phyloP scores from a whole-genome alignment of 345 rosid species.

The Capsella bursapastoris region DNA sequence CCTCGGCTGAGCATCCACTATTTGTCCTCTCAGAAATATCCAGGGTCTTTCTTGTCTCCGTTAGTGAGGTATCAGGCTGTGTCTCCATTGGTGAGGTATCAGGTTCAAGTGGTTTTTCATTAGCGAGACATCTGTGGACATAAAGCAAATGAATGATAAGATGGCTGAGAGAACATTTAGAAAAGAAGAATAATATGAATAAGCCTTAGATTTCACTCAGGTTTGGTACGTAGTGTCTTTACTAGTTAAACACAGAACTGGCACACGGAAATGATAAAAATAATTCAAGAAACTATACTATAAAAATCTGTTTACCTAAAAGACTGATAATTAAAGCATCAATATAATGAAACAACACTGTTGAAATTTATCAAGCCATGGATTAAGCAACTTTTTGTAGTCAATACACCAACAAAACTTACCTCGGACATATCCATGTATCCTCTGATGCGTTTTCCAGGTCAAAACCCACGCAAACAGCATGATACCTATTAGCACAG shows the following conservation, averaged over 20 bases:
- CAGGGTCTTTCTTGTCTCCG: constrained; percentile 48
- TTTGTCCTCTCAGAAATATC: constrained; percentile 50
- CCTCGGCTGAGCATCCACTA: constrained; percentile 54
- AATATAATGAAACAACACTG: constrained; percentile 3
- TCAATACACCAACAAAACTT: constrained; percentile 42
- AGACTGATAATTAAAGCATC: constrained; percentile 9
- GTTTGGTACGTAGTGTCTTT: neutral
- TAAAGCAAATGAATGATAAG: constrained; percentile 23
- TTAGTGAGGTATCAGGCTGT: constrained; percentile 50
- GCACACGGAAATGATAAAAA: constrained; percentile 10
- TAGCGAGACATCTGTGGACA: constrained; percentile 63
- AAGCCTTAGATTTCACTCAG: constrained; percentile 10
- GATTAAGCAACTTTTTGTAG: constrained; percentile 37
- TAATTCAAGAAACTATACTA: constrained; percentile 2
- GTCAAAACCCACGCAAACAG: constrained; percentile 95
- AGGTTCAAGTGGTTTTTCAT: constrained; percentile 54
- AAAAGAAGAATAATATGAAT: neutral
- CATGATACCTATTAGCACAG: constrained; percentile 84
- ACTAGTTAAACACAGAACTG: constrained; percentile 13
- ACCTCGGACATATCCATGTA: constrained; percentile 98
- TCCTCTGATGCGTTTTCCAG: constrained; percentile 78
- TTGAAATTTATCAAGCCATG: constrained; percentile 23
- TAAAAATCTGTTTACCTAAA: neutral
- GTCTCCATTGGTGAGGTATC: constrained; percentile 48
- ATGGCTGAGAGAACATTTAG: constrained; percentile 16